Conservation (phyloP, 306 rosid species). For the Quercus suber region DNA sequence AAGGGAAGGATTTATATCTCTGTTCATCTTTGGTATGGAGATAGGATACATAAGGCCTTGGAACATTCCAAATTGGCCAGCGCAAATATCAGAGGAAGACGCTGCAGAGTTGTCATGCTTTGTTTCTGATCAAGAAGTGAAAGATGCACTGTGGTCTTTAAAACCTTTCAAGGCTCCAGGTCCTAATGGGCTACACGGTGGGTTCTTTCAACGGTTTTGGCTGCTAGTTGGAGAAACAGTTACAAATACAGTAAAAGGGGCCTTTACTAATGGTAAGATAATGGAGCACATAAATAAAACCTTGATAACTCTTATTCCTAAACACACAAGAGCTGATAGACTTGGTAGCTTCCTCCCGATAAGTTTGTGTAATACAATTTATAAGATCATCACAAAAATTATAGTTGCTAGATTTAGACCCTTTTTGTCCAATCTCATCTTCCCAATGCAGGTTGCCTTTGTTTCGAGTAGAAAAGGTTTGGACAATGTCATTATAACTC, state of each 20-base stretch:
- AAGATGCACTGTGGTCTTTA: neutral
- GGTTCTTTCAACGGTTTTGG: too few relatives aligned
- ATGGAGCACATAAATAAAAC: neutral
- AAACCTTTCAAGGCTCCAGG: neutral
- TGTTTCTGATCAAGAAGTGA: neutral
- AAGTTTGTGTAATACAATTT: neutral
- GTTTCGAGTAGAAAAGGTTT: neutral
- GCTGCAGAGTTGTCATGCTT: neutral
- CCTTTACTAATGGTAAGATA: neutral
- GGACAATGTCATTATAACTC: neutral
- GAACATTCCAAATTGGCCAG: too few relatives aligned
- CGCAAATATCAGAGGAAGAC: neutral
- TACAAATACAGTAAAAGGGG: neutral
- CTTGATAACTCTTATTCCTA: neutral
- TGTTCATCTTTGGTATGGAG: too few relatives aligned
- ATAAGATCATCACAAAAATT: neutral
- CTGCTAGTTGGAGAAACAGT: neutral
- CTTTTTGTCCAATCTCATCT: neutral
- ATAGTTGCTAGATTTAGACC: neutral
- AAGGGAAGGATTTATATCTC: neutral
- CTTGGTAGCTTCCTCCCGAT: neutral
- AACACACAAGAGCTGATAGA: neutral
- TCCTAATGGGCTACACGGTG: neutral
- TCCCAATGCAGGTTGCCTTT: neutral
- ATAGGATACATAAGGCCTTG: neutral